Evolutionary conservation across 2,329 filamentous ascomycete genomes (phyloP).

Genomic region (Colletotrichum costaricense): DNA sequence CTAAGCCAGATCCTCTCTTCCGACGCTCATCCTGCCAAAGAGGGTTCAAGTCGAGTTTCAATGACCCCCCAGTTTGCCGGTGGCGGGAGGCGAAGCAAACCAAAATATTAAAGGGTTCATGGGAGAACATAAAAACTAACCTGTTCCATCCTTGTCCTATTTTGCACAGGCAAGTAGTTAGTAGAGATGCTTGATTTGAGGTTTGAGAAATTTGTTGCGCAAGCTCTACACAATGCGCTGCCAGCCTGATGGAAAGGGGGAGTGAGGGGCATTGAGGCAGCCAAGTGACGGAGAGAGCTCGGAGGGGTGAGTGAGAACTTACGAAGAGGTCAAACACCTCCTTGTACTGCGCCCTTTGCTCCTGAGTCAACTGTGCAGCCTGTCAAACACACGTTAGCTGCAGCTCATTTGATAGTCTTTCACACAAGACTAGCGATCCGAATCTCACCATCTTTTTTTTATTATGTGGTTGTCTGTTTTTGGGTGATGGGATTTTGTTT

Average conservation of each 20-base stretch:
- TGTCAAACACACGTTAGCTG: not conserved
- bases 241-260: slow-evolving; percentile 23
- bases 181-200: slow-evolving; percentile 24
- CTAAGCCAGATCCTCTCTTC: slow-evolving; percentile 21
- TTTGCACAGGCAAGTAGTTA: slow-evolving; percentile 44
- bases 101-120: not conserved
- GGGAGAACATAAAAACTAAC: slow-evolving; percentile 64
- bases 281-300: not conserved
- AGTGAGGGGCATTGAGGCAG: not conserved
- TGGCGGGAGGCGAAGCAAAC: slow-evolving; percentile 4
- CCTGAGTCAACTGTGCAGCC: slow-evolving; percentile 77
- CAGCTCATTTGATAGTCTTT: not conserved
- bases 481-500: slow-evolving; percentile 15
- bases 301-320: slow-evolving; percentile 58
- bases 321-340: slow-evolving; percentile 99
- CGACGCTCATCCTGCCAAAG: not conserved
- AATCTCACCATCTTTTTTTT: slow-evolving; percentile 25
- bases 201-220: not conserved
- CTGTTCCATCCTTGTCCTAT: slow-evolving; percentile 91
- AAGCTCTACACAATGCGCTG: not conserved
- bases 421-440: not conserved
- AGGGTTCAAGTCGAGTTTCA: slow-evolving; percentile 13
- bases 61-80: not conserved
- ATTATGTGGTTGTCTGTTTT: not conserved
- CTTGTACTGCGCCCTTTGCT: slow-evolving; percentile 99